Percentiles rank a stretch among this genome's conserved stretches.
Evolutionary conservation across 2,329 filamentous ascomycete species (phyloP).

Genomic region (Aspergillus clavatus): DNA sequence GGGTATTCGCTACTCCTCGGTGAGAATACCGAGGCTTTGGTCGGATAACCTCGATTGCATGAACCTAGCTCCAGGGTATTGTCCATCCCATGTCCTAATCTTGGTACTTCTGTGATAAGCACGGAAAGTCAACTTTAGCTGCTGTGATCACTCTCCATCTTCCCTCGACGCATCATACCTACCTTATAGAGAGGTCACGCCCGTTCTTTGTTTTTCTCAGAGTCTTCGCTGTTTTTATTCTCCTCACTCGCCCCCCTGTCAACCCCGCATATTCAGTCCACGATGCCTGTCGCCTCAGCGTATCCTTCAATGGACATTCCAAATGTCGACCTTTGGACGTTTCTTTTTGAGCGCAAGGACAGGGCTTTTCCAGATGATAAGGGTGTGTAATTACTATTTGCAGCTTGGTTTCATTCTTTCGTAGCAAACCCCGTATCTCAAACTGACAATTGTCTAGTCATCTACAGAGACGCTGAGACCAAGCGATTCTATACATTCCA

Average conservation of each 20-base stretch:
- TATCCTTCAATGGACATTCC: constrained; percentile 66
- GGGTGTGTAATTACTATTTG: constrained; percentile 49
- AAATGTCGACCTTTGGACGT: constrained; percentile 69
- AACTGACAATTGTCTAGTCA: constrained; percentile 50
- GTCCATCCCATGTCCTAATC: background rate
- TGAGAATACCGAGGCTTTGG: background rate
- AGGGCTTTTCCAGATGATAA: constrained; percentile 66
- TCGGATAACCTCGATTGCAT: background rate
- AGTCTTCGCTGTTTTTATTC: background rate
- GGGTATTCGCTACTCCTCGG: background rate
- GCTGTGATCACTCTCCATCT: too few species aligned
- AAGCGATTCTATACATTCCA: constrained; percentile 65
- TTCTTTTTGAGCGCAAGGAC: constrained; percentile 67
- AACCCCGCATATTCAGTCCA: constrained; percentile 15
- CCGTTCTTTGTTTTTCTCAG: background rate
- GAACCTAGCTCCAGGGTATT: background rate
- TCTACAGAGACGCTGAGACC: constrained; percentile 72
- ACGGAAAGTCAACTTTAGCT: too few species aligned
- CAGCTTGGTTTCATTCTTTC: background rate
- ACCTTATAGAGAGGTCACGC: too few species aligned
- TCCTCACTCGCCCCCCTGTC: constrained; percentile 7
- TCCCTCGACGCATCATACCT: too few species aligned
- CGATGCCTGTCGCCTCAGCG: constrained; percentile 67
- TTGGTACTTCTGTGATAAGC: background rate
- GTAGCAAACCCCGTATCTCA: background rate